Evolutionary conservation across 257 asterid genomes (phyloP).

Genomic region (Solanum virginianum): DNA sequence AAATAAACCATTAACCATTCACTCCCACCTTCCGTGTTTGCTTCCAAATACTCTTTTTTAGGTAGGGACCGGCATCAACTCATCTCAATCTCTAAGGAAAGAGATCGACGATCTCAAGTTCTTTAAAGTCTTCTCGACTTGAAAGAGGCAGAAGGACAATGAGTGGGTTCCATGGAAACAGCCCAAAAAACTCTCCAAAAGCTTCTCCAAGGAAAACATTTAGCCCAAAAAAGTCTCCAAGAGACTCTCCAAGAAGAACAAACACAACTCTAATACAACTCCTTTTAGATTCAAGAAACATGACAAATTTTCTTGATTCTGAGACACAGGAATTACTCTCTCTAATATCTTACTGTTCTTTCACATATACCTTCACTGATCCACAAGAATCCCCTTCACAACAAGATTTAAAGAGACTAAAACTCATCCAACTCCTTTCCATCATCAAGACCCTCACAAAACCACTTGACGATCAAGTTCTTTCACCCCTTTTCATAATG

Average conservation of each 20-base stretch:
- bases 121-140: no score
- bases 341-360: constrained; percentile 42
- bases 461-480: constrained; percentile 14
- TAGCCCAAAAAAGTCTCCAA: neutral
- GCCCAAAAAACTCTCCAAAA: constrained; percentile 19
- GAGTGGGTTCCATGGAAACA: constrained; percentile 25
- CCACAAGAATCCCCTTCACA: constrained; percentile 50
- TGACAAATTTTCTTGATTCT: constrained; percentile 12
- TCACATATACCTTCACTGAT: constrained; percentile 37
- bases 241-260: constrained; percentile 25
- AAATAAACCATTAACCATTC: neutral
- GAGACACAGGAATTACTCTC: constrained; percentile 30
- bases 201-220: neutral
- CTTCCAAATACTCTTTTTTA: neutral
- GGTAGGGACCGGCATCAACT: neutral
- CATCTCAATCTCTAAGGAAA: neutral
- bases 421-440: constrained; percentile 42
- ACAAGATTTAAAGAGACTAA: constrained; percentile 46
- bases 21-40: neutral
- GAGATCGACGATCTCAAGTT: neutral
- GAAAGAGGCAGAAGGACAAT: neutral
- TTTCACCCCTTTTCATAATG: constrained; percentile 47
- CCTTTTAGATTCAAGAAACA: constrained; percentile 40
- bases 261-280: constrained; percentile 36
- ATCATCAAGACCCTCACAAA: constrained; percentile 22